Evolutionary conservation across 176 grass and related monocot genomes (phyloP).

Genomic region (Miscanthus lutarioriparius): DNA sequence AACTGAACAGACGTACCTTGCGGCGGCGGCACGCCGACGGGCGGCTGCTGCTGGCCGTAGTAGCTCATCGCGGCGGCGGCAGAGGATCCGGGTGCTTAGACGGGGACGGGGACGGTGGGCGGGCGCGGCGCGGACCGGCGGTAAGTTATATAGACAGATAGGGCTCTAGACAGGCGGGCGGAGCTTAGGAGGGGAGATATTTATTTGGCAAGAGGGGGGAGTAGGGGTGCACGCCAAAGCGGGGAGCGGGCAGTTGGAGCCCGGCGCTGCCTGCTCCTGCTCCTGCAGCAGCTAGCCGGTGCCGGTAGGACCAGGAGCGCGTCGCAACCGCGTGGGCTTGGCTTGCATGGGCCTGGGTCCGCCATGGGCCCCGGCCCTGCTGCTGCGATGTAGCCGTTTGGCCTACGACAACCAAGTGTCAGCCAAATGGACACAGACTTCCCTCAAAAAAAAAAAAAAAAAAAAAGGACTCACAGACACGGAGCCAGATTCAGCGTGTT

Average conservation of each 20-base stretch:
- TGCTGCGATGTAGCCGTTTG: neutral
- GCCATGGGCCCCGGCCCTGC: neutral
- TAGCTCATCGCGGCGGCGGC: conserved; percentile 51
- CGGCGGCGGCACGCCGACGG: conserved; percentile 65
- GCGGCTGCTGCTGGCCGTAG: conserved; percentile 63
- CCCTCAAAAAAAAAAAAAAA: too few relatives aligned
- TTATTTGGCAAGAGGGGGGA: neutral
- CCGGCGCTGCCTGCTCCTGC: too few relatives aligned
- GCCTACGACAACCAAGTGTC: too few relatives aligned
- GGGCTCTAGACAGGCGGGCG: neutral
- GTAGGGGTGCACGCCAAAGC: too few relatives aligned
- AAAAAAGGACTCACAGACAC: too few relatives aligned
- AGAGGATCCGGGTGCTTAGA: neutral
- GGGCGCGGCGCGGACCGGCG: neutral
- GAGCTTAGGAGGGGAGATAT: neutral
- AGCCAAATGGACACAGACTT: too few relatives aligned
- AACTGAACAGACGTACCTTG: conserved; percentile 37
- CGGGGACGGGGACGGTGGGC: neutral
- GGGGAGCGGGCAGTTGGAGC: neutral
- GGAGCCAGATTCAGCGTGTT: too few relatives aligned
- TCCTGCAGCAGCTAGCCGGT: too few relatives aligned
- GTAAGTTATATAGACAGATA: neutral
- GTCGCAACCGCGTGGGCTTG: neutral
- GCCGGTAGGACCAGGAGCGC: neutral
- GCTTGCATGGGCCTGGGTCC: neutral